These are phyloP conservation scores for Penicillium sp. DNA, from an alignment of 2,329 filamentous ascomycete genomes.

Conservation along the genomic window DNA sequence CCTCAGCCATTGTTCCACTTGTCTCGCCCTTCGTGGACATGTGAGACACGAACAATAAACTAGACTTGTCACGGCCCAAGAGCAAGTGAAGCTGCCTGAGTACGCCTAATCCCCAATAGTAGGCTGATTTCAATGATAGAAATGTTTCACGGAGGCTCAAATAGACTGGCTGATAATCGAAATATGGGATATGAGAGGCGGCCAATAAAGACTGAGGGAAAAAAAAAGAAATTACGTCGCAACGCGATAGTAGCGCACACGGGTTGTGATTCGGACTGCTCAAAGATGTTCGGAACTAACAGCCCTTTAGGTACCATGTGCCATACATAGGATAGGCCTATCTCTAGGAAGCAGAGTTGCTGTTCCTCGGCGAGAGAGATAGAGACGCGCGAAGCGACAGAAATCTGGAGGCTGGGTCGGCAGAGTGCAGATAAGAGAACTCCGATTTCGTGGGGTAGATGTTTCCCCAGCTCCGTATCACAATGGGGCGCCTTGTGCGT, in stretches of 20 bases:
- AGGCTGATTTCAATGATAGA: background rate
- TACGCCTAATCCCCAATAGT: background rate
- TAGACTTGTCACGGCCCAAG: background rate
- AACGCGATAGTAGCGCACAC: background rate
- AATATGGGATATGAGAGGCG: background rate
- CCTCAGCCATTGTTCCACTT: conserved; percentile 17
- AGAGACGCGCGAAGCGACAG: background rate
- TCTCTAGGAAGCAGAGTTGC: background rate
- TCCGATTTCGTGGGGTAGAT: background rate
- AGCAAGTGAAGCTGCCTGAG: background rate
- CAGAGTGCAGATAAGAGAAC: background rate
- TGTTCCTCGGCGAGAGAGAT: background rate
- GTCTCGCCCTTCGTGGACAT: background rate
- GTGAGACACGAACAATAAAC: conserved; percentile 6
- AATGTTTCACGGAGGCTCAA: conserved; percentile 1
- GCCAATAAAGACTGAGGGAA: background rate
- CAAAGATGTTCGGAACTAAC: background rate
- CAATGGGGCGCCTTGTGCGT: background rate
- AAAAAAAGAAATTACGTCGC: background rate
- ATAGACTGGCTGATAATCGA: background rate
- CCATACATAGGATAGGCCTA: background rate
- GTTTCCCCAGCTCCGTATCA: background rate
- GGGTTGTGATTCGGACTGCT: background rate
- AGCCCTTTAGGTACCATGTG: background rate
- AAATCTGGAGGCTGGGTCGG: conserved; percentile 2